Conservation (phyloP, 1,284 basidiomycete species). For the Jaminaea rosea region DNA sequence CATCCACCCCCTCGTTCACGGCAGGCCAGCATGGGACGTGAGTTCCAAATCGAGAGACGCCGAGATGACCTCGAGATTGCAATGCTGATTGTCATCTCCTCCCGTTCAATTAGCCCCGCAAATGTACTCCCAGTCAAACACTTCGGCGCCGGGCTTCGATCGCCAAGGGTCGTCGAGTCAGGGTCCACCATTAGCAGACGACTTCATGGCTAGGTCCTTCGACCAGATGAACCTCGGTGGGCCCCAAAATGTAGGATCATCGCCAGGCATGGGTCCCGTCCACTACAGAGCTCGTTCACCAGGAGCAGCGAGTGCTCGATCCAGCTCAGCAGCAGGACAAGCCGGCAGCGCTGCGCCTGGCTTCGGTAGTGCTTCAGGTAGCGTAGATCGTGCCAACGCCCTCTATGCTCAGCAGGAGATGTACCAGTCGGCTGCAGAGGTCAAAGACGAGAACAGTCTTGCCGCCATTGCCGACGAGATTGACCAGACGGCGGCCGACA, state of each 20-base stretch:
- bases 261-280: neutral
- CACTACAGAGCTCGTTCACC: neutral
- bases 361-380: constrained; percentile 11
- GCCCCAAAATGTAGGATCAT: neutral
- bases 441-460: constrained; percentile 28
- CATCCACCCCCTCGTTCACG: too few relatives aligned
- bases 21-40: too few relatives aligned
- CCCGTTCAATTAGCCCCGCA: constrained; percentile 1
- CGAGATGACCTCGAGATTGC: too few relatives aligned
- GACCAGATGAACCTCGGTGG: constrained; percentile 22
- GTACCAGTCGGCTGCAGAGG: constrained; percentile 31
- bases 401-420: constrained; percentile 36
- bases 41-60: too few relatives aligned
- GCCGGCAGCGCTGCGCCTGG: constrained; percentile 6
- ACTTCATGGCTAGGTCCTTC: constrained; percentile 25
- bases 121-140: constrained; percentile 36
- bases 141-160: constrained; percentile 31
- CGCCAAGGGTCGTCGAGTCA: constrained; percentile 1
- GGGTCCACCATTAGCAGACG: constrained; percentile 31
- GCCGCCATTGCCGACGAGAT: constrained; percentile 34
- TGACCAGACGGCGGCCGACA: constrained; percentile 27
- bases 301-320: neutral
- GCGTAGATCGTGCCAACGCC: constrained; percentile 22
- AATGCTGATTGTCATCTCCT: too few relatives aligned
- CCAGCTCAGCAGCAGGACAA: constrained; percentile 8